phyloP scores from a whole-genome alignment of 1,284 basidiomycete species.

The Limonomyces culmigenus region DNA sequence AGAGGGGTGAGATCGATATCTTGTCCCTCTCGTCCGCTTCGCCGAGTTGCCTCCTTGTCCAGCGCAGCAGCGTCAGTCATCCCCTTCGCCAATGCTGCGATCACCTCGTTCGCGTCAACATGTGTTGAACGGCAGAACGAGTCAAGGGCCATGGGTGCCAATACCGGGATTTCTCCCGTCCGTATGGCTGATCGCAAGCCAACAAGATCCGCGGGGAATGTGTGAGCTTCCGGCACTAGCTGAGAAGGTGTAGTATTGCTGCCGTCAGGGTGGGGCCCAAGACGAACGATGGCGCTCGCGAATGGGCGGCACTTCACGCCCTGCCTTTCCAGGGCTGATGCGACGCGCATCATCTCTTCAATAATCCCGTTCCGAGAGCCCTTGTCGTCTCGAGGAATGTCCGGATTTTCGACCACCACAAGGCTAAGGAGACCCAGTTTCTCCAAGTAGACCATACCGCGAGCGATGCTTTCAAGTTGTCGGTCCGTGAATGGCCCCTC shows the following conservation, averaged over 20 bases:
- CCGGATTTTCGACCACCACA: constrained; percentile 87
- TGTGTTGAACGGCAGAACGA: constrained; percentile 78
- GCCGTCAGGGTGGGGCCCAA: constrained; percentile 46
- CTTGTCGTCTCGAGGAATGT: constrained; percentile 47
- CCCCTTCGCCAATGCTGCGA: constrained; percentile 76
- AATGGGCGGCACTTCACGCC: constrained; percentile 81
- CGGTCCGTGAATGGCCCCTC: constrained; percentile 95
- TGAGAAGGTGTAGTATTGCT: constrained; percentile 11
- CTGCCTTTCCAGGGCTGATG: constrained; percentile 70
- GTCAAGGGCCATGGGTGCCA: constrained; percentile 89
- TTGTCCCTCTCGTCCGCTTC: constrained; percentile 8
- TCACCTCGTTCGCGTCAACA: constrained; percentile 80
- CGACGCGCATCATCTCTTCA: constrained; percentile 71
- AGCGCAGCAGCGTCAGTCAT: constrained; percentile 56
- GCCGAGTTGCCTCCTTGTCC: constrained; percentile 1
- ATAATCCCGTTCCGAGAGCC: constrained; percentile 43
- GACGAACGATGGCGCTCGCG: constrained; percentile 68
- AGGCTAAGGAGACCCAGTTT: constrained; percentile 91
- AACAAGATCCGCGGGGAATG: constrained; percentile 58
- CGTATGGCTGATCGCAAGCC: constrained; percentile 78
- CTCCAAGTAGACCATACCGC: constrained; percentile 89
- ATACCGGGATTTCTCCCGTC: constrained; percentile 90
- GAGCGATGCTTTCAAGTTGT: constrained; percentile 86
- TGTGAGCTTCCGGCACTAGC: constrained; percentile 54
- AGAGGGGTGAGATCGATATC: constrained; percentile 71